Base-by-base conservation (phyloP, 352 stramenopile species). In the Globisporangium uncinulatum region DNA sequence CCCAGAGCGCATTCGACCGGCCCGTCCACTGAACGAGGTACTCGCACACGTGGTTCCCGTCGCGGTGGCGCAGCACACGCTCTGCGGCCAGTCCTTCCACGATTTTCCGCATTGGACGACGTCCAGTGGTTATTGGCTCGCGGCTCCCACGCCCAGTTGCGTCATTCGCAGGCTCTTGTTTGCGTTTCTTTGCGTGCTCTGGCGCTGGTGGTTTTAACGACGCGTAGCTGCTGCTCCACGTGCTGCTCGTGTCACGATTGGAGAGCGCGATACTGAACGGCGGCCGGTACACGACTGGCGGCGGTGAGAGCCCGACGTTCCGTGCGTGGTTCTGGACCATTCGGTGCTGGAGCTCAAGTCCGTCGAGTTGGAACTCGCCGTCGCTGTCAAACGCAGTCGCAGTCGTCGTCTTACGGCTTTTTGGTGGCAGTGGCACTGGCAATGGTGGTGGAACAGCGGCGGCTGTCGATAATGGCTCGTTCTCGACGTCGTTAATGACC, bases 1-100 rank as follows among this genome's bases (percentile, higher is more conserved):
- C 71, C 74, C 74, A 85, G 6, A 63, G 48, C 6, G 70, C 68
- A 17, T 44, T 21, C 1, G 19, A 17, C 4, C 66, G 15, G 21
- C 54, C 65, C 57, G 54, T 24, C 70, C 68, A 82, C 42, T 70
- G 49, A 55, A 85, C 65, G 8, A 65, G 51, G 56, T 69, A 85
- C 50, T 79, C 71, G 32, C 54, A 73, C 17, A 53, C 31, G 21
- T 55, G 60, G 15, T 54, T 61, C 1, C 39, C 21, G 5, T 51
- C 57, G 17, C 74, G 70, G 21, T 61, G 42, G 9, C 41, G 51
- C 37, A 82, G 34, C 21, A 85, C 69, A 45, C 67, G 42, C 14
- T 74, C 55, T 9, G 72, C 67, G 6, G 52, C 42, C 41, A 76
- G 51, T 46, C 24, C 51, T 10, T 47, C 56, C 13, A 69, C 32